Percentiles rank a stretch among this genome's conserved stretches.
Evolutionary conservation across 75 land plant species (phyloP).

Genomic region (Chamaecyparis obtusa): DNA sequence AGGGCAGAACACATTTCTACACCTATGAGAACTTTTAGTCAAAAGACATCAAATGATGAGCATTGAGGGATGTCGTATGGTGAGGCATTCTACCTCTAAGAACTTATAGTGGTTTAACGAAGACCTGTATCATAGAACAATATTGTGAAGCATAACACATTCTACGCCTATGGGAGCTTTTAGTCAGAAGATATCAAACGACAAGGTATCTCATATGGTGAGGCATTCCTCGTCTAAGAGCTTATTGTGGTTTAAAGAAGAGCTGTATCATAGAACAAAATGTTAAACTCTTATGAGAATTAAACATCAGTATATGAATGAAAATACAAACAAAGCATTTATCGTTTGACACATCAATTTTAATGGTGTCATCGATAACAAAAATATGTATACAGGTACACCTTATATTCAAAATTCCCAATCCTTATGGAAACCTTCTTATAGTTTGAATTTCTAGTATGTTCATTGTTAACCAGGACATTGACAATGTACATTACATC

Average conservation of each 20-base stretch:
- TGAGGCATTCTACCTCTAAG: too few species aligned
- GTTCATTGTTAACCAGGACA: not conserved
- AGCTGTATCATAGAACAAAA: not conserved
- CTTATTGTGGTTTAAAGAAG: not conserved
- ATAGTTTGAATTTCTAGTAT: not conserved
- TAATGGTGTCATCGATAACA: too few species aligned
- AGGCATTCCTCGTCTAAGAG: not conserved
- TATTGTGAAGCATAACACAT: too few species aligned
- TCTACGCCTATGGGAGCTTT: too few species aligned
- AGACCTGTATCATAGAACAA: too few species aligned
- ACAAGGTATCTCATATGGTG: too few species aligned
- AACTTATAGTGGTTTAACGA: too few species aligned
- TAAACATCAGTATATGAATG: not conserved
- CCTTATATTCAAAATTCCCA: not conserved
- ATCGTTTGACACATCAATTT: not conserved
- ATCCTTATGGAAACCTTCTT: not conserved
- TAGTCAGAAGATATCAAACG: too few species aligned
- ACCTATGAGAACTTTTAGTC: not conserved
- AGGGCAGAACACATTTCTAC: not conserved
- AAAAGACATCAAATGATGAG: not conserved
- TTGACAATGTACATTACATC: too few species aligned
- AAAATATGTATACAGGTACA: too few species aligned
- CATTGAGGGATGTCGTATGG: too few species aligned
- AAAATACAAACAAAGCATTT: not conserved
- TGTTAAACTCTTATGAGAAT: not conserved